These are phyloP conservation scores for Cryptococcus hybrid DNA, from an alignment of 1,284 basidiomycete species.

Conservation along the genomic window DNA sequence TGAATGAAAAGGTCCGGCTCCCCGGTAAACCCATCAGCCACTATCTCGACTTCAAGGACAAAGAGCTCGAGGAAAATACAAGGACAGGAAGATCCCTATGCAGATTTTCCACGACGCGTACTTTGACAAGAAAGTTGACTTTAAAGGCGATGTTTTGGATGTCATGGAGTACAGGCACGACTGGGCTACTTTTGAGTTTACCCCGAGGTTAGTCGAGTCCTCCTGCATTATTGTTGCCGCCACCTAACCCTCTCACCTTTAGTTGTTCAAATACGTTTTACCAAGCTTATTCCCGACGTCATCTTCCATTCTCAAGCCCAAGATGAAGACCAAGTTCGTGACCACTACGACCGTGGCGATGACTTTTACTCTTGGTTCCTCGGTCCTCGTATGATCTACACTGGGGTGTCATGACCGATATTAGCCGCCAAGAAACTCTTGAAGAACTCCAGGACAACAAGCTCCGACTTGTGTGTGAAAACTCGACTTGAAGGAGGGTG, in stretches of 20 bases:
- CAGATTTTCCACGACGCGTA: slow-evolving; percentile 97
- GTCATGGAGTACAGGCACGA: slow-evolving; percentile 93
- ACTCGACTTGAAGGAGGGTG: slow-evolving; percentile 77
- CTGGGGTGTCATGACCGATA: slow-evolving; percentile 83
- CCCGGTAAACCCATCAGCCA: slow-evolving; percentile 81
- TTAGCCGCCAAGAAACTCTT: slow-evolving; percentile 75
- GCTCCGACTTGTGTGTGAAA: slow-evolving; percentile 93
- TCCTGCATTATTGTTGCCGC: neutral
- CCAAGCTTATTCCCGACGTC: slow-evolving; percentile 85
- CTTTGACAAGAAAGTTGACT: slow-evolving; percentile 94
- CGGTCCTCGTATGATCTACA: slow-evolving; percentile 67
- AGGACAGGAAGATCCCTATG: slow-evolving; percentile 89
- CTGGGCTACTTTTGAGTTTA: slow-evolving; percentile 82
- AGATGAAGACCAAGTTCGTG: slow-evolving; percentile 94
- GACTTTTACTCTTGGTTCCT: slow-evolving; percentile 86
- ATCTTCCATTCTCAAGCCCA: slow-evolving; percentile 85
- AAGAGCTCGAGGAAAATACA: slow-evolving; percentile 71
- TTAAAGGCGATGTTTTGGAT: slow-evolving; percentile 95
- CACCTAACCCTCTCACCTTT: slow-evolving; percentile 15
- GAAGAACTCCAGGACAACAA: slow-evolving; percentile 99
- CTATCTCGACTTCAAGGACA: slow-evolving; percentile 90
- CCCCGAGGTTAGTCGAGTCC: slow-evolving; percentile 33
- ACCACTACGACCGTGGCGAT: slow-evolving; percentile 95
- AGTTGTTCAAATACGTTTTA: slow-evolving; percentile 95
- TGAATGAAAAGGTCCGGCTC: slow-evolving; percentile 83